Evolutionary conservation across 2,329 filamentous ascomycete species (phyloP), one percentile per base, ranked within the genome.

Genomic region (Aspergillus sojae): DNA sequence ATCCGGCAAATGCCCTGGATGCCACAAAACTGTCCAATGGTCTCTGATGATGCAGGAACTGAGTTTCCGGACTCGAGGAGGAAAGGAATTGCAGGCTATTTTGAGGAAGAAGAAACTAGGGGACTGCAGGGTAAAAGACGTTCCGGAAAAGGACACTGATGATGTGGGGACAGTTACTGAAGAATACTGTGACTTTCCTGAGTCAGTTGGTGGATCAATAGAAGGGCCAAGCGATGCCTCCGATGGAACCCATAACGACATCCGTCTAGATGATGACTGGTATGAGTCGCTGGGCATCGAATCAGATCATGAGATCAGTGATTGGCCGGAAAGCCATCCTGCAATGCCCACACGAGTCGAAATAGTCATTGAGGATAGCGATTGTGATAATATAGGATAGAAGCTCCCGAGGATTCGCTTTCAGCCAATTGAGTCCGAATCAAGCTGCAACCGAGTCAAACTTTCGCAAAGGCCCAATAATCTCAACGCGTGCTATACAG

Each of bases 11-110:
- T 98, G 94, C 78, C 92, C 92, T 0, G 79, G 80, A 23, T 98
- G 94, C 73, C 78, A 83, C 1, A 81, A 82, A 0, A 77, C 81
- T 5, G 79, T 93, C 2, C 75, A 82, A 57, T 98, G 94, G 94
- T 82, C 84, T 0, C 86, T 91, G 55, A 86, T 97, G 79, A 90
- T 96, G 80, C 94, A 89, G 73, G 94, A 96, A 74, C 78, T 96
- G 69, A 95, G 86, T 57, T 79, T 97, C 56, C 85, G 94, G 36
- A 81, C 87, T 41, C 85, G 92, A 28, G 93, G 90, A 0, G 78
- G 84, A 60, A 90, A 90, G 62, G 90, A 93, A 67, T 80, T 94
- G 1, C 85, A 88, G 46, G 56, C 59, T 21, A 88, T 88, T 68
- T 71, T 97, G 30, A 82, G 93, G 69, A 91, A 87, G 74, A 79